A percentile compares a stretch with the other conserved stretches of the same genome.
Conservation (phyloP, 139 green algal species). For the Volvox africanus region DNA sequence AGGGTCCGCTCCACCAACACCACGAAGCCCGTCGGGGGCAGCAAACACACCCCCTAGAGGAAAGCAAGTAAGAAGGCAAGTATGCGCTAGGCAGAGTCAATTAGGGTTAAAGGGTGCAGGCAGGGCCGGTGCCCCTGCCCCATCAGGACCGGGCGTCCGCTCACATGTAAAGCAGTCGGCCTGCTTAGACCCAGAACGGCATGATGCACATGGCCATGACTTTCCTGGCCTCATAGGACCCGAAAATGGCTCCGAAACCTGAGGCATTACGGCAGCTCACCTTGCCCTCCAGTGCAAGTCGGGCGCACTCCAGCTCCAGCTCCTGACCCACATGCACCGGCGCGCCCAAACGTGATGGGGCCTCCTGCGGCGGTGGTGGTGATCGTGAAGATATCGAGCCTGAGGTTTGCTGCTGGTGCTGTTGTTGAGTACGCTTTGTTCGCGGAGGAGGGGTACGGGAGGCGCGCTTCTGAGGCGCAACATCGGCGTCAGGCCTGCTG, state of each 20-base stretch:
- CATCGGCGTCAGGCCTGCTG: background rate
- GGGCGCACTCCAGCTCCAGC: conserved; percentile 62
- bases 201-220: no score
- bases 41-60: conserved; percentile 78
- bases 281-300: conserved; percentile 67
- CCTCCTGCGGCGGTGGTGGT: background rate
- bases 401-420: background rate
- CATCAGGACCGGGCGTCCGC: no score
- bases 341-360: background rate
- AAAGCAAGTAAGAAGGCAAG: background rate
- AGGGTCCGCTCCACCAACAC: conserved; percentile 79
- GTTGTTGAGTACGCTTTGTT: background rate
- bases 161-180: no score
- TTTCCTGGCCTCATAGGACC: no score
- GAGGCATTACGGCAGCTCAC: conserved; percentile 10
- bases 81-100: background rate
- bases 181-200: no score
- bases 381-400: background rate
- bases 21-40: conserved; percentile 65
- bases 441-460: background rate
- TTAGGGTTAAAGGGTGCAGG: background rate
- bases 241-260: no score
- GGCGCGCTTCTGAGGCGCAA: background rate
- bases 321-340: conserved; percentile 36
- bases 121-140: no score